These are phyloP conservation scores for Coniella lustricola DNA, from an alignment of 2,329 filamentous ascomycete species.

Conservation along the genomic window DNA sequence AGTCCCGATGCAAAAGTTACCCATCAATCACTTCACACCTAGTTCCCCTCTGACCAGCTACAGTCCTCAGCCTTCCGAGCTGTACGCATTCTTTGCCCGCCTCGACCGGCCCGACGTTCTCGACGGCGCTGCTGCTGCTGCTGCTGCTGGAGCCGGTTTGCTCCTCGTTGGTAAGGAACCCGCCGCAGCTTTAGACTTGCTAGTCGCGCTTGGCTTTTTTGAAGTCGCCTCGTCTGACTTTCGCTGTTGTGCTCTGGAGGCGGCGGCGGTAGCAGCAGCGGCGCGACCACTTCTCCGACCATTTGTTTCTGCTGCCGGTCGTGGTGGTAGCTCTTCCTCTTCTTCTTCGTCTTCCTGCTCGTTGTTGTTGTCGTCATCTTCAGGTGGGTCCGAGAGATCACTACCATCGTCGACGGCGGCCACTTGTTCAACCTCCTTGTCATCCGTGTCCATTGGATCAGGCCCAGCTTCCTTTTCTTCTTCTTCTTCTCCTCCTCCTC, in stretches of 20 bases:
- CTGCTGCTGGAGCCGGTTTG: background rate
- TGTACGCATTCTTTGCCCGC: constrained; percentile 14
- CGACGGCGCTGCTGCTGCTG: background rate
- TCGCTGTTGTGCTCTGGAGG: constrained; percentile 10
- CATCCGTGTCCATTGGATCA: constrained; percentile 7
- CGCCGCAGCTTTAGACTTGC: constrained; percentile 10
- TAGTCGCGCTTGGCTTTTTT: constrained; percentile 6
- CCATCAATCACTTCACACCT: no score
- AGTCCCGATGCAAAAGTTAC: no score
- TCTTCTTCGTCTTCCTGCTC: no score
- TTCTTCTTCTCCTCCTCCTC: constrained; percentile 7
- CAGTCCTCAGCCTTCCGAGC: constrained; percentile 3
- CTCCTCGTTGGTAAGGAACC: constrained; percentile 10
- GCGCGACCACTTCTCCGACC: constrained; percentile 16
- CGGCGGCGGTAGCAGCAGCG: constrained; percentile 8
- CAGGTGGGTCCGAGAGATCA: background rate
- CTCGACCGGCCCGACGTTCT: constrained; percentile 6
- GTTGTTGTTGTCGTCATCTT: constrained; percentile 12
- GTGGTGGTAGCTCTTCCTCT: background rate
- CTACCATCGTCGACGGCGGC: constrained; percentile 4
- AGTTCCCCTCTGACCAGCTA: no score
- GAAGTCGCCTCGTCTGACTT: constrained; percentile 6
- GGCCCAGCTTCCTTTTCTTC: constrained; percentile 7
- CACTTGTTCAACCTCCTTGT: constrained; percentile 2
- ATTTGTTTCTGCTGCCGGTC: constrained; percentile 9